Conservation (phyloP, 2,329 filamentous ascomycete species). For the Colletotrichum eremochloae region DNA sequence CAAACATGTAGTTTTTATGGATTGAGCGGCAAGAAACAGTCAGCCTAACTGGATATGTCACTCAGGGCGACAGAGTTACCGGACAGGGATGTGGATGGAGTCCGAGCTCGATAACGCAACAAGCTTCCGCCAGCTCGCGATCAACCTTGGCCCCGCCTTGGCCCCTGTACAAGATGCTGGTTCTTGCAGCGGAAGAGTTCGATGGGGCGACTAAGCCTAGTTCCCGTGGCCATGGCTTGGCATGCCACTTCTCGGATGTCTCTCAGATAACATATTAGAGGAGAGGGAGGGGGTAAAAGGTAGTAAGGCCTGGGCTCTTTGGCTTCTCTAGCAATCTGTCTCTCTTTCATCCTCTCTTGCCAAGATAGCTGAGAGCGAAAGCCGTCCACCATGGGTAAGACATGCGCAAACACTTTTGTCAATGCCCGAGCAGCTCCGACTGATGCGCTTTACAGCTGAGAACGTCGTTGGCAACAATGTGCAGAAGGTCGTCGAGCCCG, state of each 20-base stretch:
- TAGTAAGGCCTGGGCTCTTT: not conserved
- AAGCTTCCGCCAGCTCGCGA: conserved; percentile 40
- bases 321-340: not conserved
- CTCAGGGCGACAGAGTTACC: not conserved
- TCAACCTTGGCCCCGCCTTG: conserved; percentile 36
- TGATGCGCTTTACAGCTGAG: conserved; percentile 22
- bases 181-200: not conserved
- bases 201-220: conserved; percentile 4
- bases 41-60: no score
- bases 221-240: not conserved
- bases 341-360: not conserved
- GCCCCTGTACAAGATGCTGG: conserved; percentile 1
- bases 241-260: not conserved
- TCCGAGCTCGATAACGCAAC: conserved; percentile 32
- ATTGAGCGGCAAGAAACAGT: not conserved
- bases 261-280: conserved; percentile 4
- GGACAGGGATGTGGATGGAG: conserved; percentile 7
- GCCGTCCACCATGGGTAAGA: conserved; percentile 29
- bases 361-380: conserved; percentile 7
- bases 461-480: conserved; percentile 31
- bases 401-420: not conserved
- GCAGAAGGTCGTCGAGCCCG: conserved; percentile 34
- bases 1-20: not conserved
- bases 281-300: not conserved
- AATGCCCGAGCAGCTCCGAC: not conserved